Evolutionary conservation across 1,284 basidiomycete genomes (phyloP), one percentile per base, ranked within the genome.

Genomic region (Malassezia caprae): DNA sequence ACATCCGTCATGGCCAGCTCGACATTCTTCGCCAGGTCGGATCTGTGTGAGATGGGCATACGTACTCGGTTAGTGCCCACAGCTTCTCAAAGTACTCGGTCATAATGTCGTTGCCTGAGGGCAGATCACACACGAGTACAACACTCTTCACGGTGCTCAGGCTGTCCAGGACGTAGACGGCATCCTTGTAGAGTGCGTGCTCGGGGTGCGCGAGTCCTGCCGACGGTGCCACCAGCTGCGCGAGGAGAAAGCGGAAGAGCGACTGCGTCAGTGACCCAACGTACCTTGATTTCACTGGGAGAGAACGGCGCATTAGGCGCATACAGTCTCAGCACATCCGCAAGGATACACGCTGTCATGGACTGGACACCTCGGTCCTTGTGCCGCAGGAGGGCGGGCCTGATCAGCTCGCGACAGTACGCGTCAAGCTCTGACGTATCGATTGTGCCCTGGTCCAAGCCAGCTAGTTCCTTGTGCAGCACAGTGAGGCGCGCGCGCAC

Each of bases 281-380:
- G 58, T 53, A 80, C 79, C 60, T 78, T 76, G 35, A 96, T 82
- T 75, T 96, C 88, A 44, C 80, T 77, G 46, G 84, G 83, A 3
- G 85, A 91, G 75, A 93, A 98, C 10, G 94, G 94, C 27, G 94
- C 93, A 72, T 96, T 89, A 1, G 94, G 94, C 0, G 94, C 94
- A 75, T 90, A 96, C 43, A 98, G 81, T 32, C 90, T 79, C 47
- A 99, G 82, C 56, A 96, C 79, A 75, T 99, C 91, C 1, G 90
- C 90, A 17, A 99, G 81, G 76, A 90, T 96, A 76, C 90, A 94
- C 0, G 90, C 90, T 5, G 87, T 83, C 64, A 87, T 88, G 0
- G 90, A 90, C 76, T 91, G 94, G 64, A 98, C 88, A 19, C 89
- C 90, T 43, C 83, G 82, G 78, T 96, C 91, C 76, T 89, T 93